Percentiles rank a stretch among this genome's conserved stretches.
These are phyloP conservation scores for Eutrema salsugineum DNA, from an alignment of 441 rosid genomes.

Conservation along the genomic window DNA sequence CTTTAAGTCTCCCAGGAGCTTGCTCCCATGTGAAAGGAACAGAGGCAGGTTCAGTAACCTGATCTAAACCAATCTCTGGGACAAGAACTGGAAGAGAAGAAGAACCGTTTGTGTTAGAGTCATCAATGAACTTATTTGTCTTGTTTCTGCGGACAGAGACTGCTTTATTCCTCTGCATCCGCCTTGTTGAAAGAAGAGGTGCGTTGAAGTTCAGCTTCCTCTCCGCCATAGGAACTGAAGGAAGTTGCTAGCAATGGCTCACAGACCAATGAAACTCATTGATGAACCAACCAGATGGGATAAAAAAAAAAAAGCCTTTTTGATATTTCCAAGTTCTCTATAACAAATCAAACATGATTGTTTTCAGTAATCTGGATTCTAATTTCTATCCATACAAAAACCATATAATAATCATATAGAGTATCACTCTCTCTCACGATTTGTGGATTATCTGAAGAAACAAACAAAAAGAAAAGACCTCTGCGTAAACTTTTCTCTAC, in stretches of 20 bases:
- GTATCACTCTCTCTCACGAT: not conserved
- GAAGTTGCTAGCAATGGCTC: not conserved
- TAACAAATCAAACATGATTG: not conserved
- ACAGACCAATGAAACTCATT: not conserved
- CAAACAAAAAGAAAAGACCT: slow-evolving; percentile 1
- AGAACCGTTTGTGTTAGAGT: not conserved
- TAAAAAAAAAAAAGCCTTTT: not conserved
- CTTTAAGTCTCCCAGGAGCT: slow-evolving; percentile 69
- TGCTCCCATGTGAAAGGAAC: slow-evolving; percentile 92
- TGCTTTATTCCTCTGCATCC: slow-evolving; percentile 39
- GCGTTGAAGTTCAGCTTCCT: slow-evolving; percentile 69
- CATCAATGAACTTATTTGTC: slow-evolving; percentile 5
- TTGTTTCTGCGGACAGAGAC: slow-evolving; percentile 33
- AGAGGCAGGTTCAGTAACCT: slow-evolving; percentile 66
- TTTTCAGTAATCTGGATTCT: not conserved
- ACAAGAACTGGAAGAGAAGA: slow-evolving; percentile 29
- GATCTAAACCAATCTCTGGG: slow-evolving; percentile 44
- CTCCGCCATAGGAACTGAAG: slow-evolving; percentile 52
- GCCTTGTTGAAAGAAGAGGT: slow-evolving; percentile 85
- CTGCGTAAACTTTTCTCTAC: not conserved
- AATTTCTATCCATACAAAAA: slow-evolving; percentile 6
- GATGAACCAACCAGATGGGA: not conserved
- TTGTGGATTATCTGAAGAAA: not conserved
- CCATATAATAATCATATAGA: not conserved
- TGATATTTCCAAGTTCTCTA: not conserved